Evolutionary conservation across 164 flowering plant genomes (phyloP), one percentile per base, ranked within the genome.

Genomic region (Vitis amurensis): DNA sequence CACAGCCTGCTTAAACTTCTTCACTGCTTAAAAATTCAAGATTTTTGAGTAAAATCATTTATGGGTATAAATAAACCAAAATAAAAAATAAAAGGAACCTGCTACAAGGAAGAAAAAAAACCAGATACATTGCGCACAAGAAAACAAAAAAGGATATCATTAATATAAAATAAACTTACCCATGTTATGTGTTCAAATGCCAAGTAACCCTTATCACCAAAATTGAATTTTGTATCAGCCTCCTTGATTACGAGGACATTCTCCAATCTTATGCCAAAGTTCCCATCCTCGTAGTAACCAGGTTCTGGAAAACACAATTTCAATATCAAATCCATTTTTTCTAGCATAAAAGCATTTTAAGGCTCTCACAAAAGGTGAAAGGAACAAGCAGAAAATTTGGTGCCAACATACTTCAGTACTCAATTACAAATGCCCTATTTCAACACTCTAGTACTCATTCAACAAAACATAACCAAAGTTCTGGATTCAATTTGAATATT

Each of bases 261-360:
- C 86, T 96, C 99, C 86, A 96, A 82, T 78, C 99, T 87, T 71
- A 96, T 88, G 47, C 99, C 98, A 58, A 96, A 96, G 70, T 80
- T 88, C 13, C 98, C 98, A 79, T 96, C 99, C 68, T 96, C 99
- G 68, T 93, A 96, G 78, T 93, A 95, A 55, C 99, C 99, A 79
- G 99, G 99, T 80, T 95, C 99, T 95, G 90, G 31, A 72, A 78
- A 74, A 68, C 9, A 17, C 55, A 73, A 71, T 5, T 55, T 57
- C 63, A 75, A 59, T 8, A 66, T 44, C 55, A 55, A 50, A 52
- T 30, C 16, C 56, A 53, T 13, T n/a, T 4, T 53, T 53, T 53
- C 56, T 2, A 53, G n/a, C 14, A 53, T 11, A 13, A 15, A 13
- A 14, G n/a, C 3, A 13, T 56, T 56, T 56, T 9, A 2, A 56